Percentiles rank a stretch among this genome's conserved stretches.
phyloP scores from a whole-genome alignment of 2,329 filamentous ascomycete genomes.

The Fusarium lateritium region DNA sequence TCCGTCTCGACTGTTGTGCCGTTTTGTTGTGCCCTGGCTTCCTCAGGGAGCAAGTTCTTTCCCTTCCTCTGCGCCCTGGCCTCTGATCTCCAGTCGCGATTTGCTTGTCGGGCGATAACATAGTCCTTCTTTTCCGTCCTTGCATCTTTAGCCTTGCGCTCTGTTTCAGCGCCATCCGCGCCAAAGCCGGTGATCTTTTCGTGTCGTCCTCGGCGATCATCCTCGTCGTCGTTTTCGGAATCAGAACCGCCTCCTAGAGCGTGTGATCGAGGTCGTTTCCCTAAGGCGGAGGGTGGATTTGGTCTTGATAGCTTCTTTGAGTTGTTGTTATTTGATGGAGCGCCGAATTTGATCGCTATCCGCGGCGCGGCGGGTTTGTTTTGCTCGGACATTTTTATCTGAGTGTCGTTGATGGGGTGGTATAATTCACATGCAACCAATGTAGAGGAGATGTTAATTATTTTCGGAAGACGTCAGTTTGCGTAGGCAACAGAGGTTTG shows the following conservation, averaged over 20 bases:
- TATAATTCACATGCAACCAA: conserved; percentile 3
- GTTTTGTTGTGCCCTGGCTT: conserved; percentile 63
- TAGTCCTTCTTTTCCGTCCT: conserved; percentile 57
- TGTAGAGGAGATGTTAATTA: conserved; percentile 6
- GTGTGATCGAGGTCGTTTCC: conserved; percentile 63
- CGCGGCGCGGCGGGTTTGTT: conserved; percentile 52
- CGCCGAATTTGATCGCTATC: conserved; percentile 66
- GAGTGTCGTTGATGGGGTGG: conserved; percentile 1
- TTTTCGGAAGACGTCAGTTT: conserved; percentile 27
- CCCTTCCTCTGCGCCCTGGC: conserved; percentile 62
- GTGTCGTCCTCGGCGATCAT: conserved; percentile 53
- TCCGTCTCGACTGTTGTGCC: conserved; percentile 51
- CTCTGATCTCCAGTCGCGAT: conserved; percentile 75
- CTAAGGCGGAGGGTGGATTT: conserved; percentile 60
- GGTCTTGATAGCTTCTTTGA: conserved; percentile 51
- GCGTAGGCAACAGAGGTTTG: conserved; percentile 13
- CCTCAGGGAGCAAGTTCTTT: conserved; percentile 72
- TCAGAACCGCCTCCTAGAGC: conserved; percentile 61
- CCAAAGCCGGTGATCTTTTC: conserved; percentile 68
- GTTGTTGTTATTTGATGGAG: conserved; percentile 49
- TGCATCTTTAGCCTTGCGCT: conserved; percentile 51
- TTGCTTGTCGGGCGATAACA: conserved; percentile 71
- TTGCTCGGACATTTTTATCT: conserved; percentile 44
- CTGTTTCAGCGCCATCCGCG: conserved; percentile 60
- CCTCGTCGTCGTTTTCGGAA: conserved; percentile 57